Base-by-base conservation (phyloP, 106 monocot species). In the Allium fistulosum region DNA sequence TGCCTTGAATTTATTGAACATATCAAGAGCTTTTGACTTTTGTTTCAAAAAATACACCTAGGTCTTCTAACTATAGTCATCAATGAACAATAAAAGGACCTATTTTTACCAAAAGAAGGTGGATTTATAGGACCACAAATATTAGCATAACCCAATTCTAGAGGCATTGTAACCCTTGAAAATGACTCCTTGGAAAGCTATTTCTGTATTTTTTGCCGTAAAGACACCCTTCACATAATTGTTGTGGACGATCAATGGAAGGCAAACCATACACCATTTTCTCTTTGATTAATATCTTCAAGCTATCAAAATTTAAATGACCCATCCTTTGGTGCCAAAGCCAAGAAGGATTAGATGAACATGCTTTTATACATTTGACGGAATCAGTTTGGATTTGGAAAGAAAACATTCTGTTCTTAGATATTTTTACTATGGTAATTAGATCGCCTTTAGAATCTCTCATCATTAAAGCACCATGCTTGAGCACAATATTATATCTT, bases 1-100 rank as follows among this genome's bases (percentile, higher is more conserved):
- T 8, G 17, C 52, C 48, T 72, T 62, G 49, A 71, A 61, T 5
- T 17, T 1, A 26, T 71, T 71, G 14, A 66, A 74, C 2, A 2
- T 72, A 37, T 37, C 4, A 4, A 64, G 8, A 11, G 63, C 37
- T 2, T 28, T 16, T 2, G 13, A 63, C 17, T 51, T 63, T 45
- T 72, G 2, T 16, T 72, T 62, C 8, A 72, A 16, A 46, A 46
- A 16, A 46, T 63, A 72, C 1, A 53, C 37, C 53, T 55, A n/a
- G n/a, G 13, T 48, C 49, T 65, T 65, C 14, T 5, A 5, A 17
- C 68, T 69, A 45, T 55, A n/a, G n/a, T n/a, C n/a, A n/a, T n/a
- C n/a, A n/a, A n/a, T n/a, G n/a, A n/a, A n/a, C n/a, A n/a, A n/a
- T n/a, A n/a, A n/a, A n/a, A n/a, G n/a, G n/a, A n/a, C n/a, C n/a